Evolutionary conservation across 371 early-diverging fungal genomes (phyloP).

Genomic region (Saksenaea vasiformis): DNA sequence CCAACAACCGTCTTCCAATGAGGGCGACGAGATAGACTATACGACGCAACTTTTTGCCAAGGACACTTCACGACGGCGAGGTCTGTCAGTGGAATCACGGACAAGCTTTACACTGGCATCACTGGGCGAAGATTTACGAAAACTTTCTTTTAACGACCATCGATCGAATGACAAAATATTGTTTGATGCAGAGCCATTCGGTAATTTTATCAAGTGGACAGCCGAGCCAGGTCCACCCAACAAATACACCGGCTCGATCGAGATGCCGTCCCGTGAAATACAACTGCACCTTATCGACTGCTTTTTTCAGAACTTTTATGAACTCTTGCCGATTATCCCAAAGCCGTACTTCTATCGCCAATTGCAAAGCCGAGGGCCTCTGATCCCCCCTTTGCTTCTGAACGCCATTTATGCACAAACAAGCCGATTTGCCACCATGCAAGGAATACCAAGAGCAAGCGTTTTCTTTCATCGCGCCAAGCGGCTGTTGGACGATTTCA

Average conservation of each 20-base stretch:
- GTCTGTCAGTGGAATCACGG: constrained; percentile 15
- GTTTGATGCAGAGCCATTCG: constrained; percentile 20
- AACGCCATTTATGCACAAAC: constrained; percentile 31
- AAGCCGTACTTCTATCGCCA: constrained; percentile 20
- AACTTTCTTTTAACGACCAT: constrained; percentile 14
- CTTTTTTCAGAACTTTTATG: constrained; percentile 39
- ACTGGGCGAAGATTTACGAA: constrained; percentile 19
- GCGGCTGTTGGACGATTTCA: constrained; percentile 33
- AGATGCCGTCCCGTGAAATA: constrained; percentile 19
- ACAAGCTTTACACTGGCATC: constrained; percentile 17
- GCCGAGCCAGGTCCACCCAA: constrained; percentile 18
- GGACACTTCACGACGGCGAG: constrained; percentile 18
- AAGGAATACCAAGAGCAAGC: constrained; percentile 18
- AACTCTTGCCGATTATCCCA: constrained; percentile 24
- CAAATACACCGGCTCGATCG: constrained; percentile 10
- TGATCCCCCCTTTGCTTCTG: constrained; percentile 34
- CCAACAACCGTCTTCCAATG: neutral
- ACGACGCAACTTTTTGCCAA: constrained; percentile 15
- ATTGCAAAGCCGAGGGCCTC: constrained; percentile 21
- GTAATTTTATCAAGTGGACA: constrained; percentile 31
- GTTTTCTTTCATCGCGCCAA: constrained; percentile 39
- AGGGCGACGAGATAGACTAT: constrained; percentile 2
- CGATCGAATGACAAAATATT: constrained; percentile 8
- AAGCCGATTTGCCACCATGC: constrained; percentile 12
- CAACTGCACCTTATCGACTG: constrained; percentile 39